These are phyloP conservation scores for Cinnamomum chago DNA, from an alignment of 164 flowering plant species.

Conservation along the genomic window DNA sequence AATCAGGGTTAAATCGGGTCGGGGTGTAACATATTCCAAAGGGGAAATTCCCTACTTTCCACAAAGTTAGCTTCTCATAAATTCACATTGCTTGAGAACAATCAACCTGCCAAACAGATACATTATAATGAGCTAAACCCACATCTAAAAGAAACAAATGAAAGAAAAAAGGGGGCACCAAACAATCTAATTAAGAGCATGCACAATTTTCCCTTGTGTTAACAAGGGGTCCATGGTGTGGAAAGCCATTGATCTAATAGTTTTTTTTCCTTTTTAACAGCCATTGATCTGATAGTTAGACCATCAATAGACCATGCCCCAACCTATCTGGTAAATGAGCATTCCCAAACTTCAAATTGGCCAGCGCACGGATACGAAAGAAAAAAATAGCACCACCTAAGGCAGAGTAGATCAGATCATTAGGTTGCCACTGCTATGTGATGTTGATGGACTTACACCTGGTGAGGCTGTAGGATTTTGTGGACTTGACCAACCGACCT, in stretches of 20 bases:
- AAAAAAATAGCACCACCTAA: no score
- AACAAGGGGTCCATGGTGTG: no score
- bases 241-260: no score
- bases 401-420: neutral
- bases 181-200: neutral
- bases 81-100: neutral
- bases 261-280: no score
- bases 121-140: neutral
- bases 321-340: no score
- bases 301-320: no score
- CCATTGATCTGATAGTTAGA: no score
- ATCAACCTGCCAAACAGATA: conserved; percentile 24
- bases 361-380: no score
- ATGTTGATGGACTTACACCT: conserved; percentile 88
- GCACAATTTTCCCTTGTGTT: no score
- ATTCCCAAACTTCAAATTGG: no score
- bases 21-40: neutral
- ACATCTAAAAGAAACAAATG: neutral
- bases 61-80: conserved; percentile 6
- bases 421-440: conserved; percentile 59
- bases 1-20: no score
- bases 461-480: conserved; percentile 76
- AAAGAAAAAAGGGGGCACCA: neutral
- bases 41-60: neutral
- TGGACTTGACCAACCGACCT: conserved; percentile 66